A percentile compares a stretch with the other conserved stretches of the same genome.
Conservation (phyloP, 1,139 yeast genomes). For the Geotrichum phurueaensis region DNA sequence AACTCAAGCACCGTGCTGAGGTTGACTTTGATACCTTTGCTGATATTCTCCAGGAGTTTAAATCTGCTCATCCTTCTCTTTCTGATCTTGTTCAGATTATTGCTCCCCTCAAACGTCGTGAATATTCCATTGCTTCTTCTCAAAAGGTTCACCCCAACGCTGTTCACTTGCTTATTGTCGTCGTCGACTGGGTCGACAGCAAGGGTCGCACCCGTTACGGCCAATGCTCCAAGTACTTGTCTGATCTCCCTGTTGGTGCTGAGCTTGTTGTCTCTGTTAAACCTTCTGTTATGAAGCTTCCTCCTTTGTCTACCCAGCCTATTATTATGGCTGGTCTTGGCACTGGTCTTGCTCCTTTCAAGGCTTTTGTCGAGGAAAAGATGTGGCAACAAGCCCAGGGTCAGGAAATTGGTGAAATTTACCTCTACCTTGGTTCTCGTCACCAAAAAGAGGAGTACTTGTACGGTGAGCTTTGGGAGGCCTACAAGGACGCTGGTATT, state of each 20-base stretch:
- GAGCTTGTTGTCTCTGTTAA: conserved; percentile 92
- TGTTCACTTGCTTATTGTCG: conserved; percentile 86
- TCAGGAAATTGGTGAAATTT: conserved; percentile 80
- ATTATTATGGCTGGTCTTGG: conserved; percentile 97
- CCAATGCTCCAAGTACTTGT: conserved; percentile 85
- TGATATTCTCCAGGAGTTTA: conserved; percentile 74
- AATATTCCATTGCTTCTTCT: conserved; percentile 97
- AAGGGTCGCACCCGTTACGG: conserved; percentile 86
- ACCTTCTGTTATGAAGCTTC: conserved; percentile 95
- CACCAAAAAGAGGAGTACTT: conserved; percentile 93
- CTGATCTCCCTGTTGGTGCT: conserved; percentile 72
- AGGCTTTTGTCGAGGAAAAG: conserved; percentile 94
- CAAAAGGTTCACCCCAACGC: conserved; percentile 88
- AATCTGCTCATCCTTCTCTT: conserved; percentile 76
- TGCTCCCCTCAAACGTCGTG: conserved; percentile 91
- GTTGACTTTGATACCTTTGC: conserved; percentile 75
- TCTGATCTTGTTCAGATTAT: conserved; percentile 65
- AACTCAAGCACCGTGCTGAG: conserved; percentile 79
- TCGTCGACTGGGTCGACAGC: conserved; percentile 91
- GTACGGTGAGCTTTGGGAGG: conserved; percentile 97
- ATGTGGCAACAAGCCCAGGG: conserved; percentile 91
- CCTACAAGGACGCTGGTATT: conserved; percentile 84
- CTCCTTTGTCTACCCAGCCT: conserved; percentile 80
- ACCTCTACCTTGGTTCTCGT: conserved; percentile 87
- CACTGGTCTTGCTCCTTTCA: conserved; percentile 97